Percentiles rank a stretch among this genome's conserved stretches.
These are phyloP conservation scores for Trypanosoma cruzi DNA, from an alignment of 208 protist genomes.

Conservation along the genomic window DNA sequence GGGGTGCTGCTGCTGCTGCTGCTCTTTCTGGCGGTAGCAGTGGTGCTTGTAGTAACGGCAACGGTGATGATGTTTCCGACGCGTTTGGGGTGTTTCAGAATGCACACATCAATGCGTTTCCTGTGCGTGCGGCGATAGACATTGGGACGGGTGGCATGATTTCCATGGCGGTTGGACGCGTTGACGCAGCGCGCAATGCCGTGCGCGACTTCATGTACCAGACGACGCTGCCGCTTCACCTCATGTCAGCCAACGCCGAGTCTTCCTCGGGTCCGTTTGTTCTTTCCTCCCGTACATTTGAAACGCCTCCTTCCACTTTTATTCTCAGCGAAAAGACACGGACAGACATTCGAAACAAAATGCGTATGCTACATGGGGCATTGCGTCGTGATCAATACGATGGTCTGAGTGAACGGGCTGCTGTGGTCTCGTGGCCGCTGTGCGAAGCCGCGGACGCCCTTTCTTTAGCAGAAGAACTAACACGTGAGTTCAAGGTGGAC, in stretches of 20 bases:
- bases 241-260: conserved; percentile 31
- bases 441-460: conserved; percentile 57
- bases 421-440: conserved; percentile 77
- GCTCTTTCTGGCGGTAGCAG: neutral
- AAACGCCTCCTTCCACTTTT: conserved; percentile 26
- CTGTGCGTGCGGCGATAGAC: conserved; percentile 87
- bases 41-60: neutral
- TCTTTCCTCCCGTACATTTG: conserved; percentile 12
- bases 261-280: conserved; percentile 16
- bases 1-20: conserved; percentile 3
- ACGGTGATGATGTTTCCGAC: neutral
- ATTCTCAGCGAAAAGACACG: conserved; percentile 58
- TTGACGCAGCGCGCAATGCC: conserved; percentile 54
- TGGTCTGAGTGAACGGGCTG: conserved; percentile 71
- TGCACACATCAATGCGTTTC: conserved; percentile 73
- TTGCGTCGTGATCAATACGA: conserved; percentile 62
- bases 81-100: conserved; percentile 74
- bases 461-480: conserved; percentile 50
- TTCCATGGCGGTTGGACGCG: conserved; percentile 75
- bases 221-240: conserved; percentile 75
- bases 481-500: conserved; percentile 68
- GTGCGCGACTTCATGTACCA: conserved; percentile 75
- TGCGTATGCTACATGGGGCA: conserved; percentile 66
- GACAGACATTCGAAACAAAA: conserved; percentile 66
- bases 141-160: conserved; percentile 78